A percentile compares a stretch with the other conserved stretches of the same genome.
Evolutionary conservation across 352 stramenopile species (phyloP).

Genomic region (Phytopythium ostracodes): DNA sequence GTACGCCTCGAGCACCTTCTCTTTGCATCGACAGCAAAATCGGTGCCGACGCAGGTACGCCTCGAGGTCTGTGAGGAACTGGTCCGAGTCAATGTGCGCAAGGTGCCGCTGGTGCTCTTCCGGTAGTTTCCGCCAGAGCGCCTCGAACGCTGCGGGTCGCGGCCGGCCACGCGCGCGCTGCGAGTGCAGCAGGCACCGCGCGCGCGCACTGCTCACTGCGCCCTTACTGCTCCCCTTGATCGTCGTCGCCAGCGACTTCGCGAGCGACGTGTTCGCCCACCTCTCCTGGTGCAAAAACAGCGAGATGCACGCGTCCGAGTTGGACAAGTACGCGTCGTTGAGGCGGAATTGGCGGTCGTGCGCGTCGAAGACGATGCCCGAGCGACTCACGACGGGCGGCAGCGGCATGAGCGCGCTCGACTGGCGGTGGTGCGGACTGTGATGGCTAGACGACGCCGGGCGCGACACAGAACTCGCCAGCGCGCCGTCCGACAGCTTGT

Average conservation of each 20-base stretch:
- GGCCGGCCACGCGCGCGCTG: constrained; percentile 66
- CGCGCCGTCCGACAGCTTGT: constrained; percentile 52
- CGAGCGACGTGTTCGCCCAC: constrained; percentile 48
- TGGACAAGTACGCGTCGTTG: constrained; percentile 59
- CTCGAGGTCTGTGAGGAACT: constrained; percentile 83
- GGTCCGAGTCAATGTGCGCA: constrained; percentile 83
- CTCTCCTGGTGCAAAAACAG: constrained; percentile 82
- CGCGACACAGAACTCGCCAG: constrained; percentile 9
- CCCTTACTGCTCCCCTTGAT: constrained; percentile 28
- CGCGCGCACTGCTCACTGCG: constrained; percentile 29
- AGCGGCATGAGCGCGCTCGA: constrained; percentile 4
- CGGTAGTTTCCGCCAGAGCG: constrained; percentile 71
- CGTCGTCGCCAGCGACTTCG: constrained; percentile 27
- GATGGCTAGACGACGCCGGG: neutral
- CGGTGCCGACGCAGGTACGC: constrained; percentile 81
- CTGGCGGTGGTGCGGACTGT: neutral
- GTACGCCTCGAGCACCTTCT: constrained; percentile 87
- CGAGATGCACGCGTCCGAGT: constrained; percentile 57
- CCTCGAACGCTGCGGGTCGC: constrained; percentile 71
- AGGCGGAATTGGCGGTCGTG: constrained; percentile 62
- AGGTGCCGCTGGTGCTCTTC: constrained; percentile 79
- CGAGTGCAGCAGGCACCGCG: constrained; percentile 73
- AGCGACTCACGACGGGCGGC: constrained; percentile 43
- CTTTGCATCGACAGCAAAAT: constrained; percentile 86
- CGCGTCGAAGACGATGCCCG: constrained; percentile 48